These are phyloP conservation scores for Myriosclerotinia scirpicola DNA, from an alignment of 2,329 filamentous ascomycete genomes.

Conservation along the genomic window DNA sequence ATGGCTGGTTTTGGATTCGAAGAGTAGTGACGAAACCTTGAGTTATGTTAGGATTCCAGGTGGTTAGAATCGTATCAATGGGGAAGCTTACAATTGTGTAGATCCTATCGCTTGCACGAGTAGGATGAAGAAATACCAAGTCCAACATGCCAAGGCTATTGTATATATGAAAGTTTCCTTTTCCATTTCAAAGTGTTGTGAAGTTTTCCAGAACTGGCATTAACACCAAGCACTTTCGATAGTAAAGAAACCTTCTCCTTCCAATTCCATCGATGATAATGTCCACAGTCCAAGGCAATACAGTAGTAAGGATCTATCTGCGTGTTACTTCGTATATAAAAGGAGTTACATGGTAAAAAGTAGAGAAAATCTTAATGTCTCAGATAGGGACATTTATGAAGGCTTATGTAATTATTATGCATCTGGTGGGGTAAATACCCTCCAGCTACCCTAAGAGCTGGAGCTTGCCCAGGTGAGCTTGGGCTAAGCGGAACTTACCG, in stretches of 20 bases:
- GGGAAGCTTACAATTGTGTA: constrained; percentile 51
- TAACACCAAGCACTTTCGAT: not conserved
- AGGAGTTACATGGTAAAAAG: too few relatives aligned
- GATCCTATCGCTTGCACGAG: constrained; percentile 57
- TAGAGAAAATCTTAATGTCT: too few relatives aligned
- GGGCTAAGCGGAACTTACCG: constrained; percentile 1
- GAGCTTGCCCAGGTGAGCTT: too few relatives aligned
- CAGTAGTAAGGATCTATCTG: not conserved
- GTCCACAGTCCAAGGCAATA: not conserved
- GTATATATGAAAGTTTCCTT: constrained; percentile 32
- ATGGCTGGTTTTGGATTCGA: constrained; percentile 49
- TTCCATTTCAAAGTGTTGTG: constrained; percentile 17
- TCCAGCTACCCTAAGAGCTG: too few relatives aligned
- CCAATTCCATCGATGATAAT: not conserved
- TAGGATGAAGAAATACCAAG: constrained; percentile 55
- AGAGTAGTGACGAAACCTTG: constrained; percentile 56
- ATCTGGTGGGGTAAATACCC: too few relatives aligned
- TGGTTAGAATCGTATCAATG: not conserved
- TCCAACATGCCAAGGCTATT: constrained; percentile 50
- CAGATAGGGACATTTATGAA: too few relatives aligned
- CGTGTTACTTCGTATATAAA: not conserved
- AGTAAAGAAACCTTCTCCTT: not conserved
- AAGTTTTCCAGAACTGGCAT: not conserved
- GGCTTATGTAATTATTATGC: not conserved
- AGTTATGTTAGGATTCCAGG: not conserved